Percentiles rank a stretch among this genome's conserved stretches.
Conservation (phyloP, 2,329 filamentous ascomycete genomes). For the Neofusicoccum laricinum region DNA sequence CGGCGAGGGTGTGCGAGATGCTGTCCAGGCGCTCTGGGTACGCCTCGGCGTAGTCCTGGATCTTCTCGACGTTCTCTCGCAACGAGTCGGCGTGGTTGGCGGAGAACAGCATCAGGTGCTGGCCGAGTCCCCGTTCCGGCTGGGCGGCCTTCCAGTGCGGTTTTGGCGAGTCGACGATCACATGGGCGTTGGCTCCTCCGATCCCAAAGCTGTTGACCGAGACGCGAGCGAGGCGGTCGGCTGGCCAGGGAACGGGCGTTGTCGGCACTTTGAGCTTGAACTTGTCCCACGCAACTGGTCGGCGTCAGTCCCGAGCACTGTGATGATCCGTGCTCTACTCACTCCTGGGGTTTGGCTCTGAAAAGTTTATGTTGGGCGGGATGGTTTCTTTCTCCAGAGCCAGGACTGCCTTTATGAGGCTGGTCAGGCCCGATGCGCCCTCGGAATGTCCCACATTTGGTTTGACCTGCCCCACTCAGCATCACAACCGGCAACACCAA, state of each 20-base stretch:
- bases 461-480: not conserved
- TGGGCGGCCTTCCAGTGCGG: not conserved
- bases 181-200: slow-evolving; percentile 18
- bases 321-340: too few relatives aligned
- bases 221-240: slow-evolving; percentile 8
- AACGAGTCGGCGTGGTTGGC: slow-evolving; percentile 21
- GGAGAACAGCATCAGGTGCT: slow-evolving; percentile 21
- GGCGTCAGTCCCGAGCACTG: not conserved
- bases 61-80: not conserved
- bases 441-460: slow-evolving; percentile 43
- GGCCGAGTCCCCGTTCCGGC: not conserved
- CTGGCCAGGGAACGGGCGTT: slow-evolving; percentile 14
- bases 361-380: slow-evolving; percentile 37
- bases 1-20: slow-evolving; percentile 22
- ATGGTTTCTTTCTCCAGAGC: slow-evolving; percentile 41
- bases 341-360: slow-evolving; percentile 16
- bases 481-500: not conserved
- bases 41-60: not conserved
- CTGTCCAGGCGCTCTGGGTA: not conserved
- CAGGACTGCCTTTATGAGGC: slow-evolving; percentile 45
- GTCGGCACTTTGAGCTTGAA: slow-evolving; percentile 14
- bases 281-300: slow-evolving; percentile 16
- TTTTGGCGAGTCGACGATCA: not conserved
- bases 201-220: slow-evolving; percentile 17
- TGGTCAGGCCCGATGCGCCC: slow-evolving; percentile 42